Evolutionary conservation across 2,329 filamentous ascomycete genomes (phyloP), one percentile per base, ranked within the genome.

Genomic region (Nigrospora oryzae): DNA sequence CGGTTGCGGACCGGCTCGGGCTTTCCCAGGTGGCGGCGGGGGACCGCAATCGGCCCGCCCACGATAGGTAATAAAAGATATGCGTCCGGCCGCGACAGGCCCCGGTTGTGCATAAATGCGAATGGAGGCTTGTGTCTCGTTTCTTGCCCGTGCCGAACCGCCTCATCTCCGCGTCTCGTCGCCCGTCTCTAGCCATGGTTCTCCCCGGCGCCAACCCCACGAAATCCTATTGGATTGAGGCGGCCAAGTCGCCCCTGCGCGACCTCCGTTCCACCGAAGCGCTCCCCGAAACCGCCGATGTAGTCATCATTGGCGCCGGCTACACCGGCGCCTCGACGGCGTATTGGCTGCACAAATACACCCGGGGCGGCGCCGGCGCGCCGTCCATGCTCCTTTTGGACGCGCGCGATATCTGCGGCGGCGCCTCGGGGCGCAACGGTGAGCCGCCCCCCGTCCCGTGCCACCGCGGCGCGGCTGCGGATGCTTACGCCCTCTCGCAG

Each of bases 261-360:
- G 16, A 52, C 5, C 44, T 44, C 3, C 43, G 38, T 14, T 52
- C 50, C 3, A 52, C 50, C 1, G 30, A 44, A 3, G 36, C 48
- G 11, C 45, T 53, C 0, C 51, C 51, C 10, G 33, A 39, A 1
- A 31, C 50, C 12, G 49, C 48, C 3, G 53, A 57, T 30, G 40
- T 56, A 3, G 46, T 60, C 8, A 51, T 57, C 28, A 46, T 57
- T 34, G 55, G 55, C 4, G 53, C 51, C 35, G 55, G 54, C 12
- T 56, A 54, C 37, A 46, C 54, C 11, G 55, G 53, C 2, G 54
- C 56, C 17, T 44, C 58, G 7, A 49, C 53, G 5, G 56, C 58
- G 12, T 59, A 59, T 37, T 60, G 56, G 53, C 46, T 62, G 5
- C 50, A 56, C 34, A 58, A 57, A 45, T 49, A 56, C 49, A 44